Base-by-base conservation (phyloP, 768 basidiomycete species). In the Roridomyces roridus region DNA sequence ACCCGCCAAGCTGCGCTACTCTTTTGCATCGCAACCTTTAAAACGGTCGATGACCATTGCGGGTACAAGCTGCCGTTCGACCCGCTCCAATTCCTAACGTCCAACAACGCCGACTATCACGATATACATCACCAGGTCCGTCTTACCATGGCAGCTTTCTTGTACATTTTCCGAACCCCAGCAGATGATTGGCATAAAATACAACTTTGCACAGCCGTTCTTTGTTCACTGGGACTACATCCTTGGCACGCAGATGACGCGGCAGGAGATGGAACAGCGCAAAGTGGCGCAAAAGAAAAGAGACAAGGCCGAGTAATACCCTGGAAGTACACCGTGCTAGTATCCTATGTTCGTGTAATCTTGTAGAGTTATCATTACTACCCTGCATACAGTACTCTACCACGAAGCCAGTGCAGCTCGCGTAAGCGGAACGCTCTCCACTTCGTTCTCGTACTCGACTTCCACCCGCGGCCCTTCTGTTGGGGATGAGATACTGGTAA, bases 31-130 rank as follows among this genome's bases (percentile, higher is more conserved):
- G 90, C 92, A 14, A 91, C 91, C 2, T 72, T 92, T 59, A 98
- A 98, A 78, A 96, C 96, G 2, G 93, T 97, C 44, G 94, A 97
- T 64, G 95, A 96, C 69, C 96, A 97, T 70, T 96, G 94, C 57
- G 96, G 95, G 4, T 98, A 96, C 69, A 79, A 72, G 26, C 72
- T 98, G 12, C 94, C 95, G 41, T 96, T 89, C 74, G 97, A 99
- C 67, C 97, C 96, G 0, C 74, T 95, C 24, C 96, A 98, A 72
- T 67, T 92, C 67, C 60, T 98, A 51, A 91, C 87, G 46, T 75
- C 80, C 4, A 99, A 99, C 70, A 97, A 94, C 70, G 91, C 95
- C 1, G 93, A 96, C 72, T 99, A 96, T 72, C 96, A 98, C 70
- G 96, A 98, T 71, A 97, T 98, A 57, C 96, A 98, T 68, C 96